Percentiles rank a stretch among this genome's conserved stretches.
These are phyloP conservation scores for Populus deltoides DNA, from an alignment of 345 rosid genomes.

Conservation along the genomic window DNA sequence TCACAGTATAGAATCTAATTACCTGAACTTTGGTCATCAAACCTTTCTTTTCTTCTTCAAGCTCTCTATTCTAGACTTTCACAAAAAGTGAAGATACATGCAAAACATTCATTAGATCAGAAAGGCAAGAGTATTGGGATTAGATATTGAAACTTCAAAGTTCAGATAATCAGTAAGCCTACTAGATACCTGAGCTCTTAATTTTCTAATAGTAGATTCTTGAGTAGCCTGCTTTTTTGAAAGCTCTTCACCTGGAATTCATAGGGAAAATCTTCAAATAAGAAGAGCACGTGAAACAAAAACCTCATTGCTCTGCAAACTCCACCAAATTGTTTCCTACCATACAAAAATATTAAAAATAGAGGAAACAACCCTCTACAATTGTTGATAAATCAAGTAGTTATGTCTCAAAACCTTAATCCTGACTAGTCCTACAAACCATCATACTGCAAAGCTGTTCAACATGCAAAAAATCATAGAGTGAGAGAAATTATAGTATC, in stretches of 20 bases:
- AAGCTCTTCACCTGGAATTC: slow-evolving; percentile 87
- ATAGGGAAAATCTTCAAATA: slow-evolving; percentile 1
- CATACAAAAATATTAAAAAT: background rate
- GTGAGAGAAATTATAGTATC: background rate
- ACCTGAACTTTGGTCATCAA: slow-evolving; percentile 93
- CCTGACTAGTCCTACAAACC: background rate
- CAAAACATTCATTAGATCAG: slow-evolving; percentile 11
- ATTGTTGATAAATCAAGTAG: background rate
- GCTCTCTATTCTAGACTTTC: slow-evolving; percentile 73
- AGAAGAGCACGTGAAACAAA: background rate
- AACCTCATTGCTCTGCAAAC: background rate
- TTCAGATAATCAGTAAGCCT: slow-evolving; percentile 13
- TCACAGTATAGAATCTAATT: slow-evolving; percentile 26
- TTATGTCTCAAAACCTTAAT: background rate
- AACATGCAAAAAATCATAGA: background rate
- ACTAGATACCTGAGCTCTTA: slow-evolving; percentile 88
- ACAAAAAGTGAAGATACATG: slow-evolving; percentile 20
- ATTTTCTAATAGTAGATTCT: slow-evolving; percentile 89
- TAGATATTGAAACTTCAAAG: background rate
- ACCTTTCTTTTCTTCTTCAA: slow-evolving; percentile 98
- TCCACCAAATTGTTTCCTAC: background rate
- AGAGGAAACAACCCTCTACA: background rate
- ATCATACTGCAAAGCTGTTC: background rate
- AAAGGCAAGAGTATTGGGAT: slow-evolving; percentile 19
- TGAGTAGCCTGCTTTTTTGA: slow-evolving; percentile 98